Percentiles rank a stretch among this genome's conserved stretches.
Conservation (phyloP, 2,329 filamentous ascomycete genomes). For the Juglanconis juglandina region DNA sequence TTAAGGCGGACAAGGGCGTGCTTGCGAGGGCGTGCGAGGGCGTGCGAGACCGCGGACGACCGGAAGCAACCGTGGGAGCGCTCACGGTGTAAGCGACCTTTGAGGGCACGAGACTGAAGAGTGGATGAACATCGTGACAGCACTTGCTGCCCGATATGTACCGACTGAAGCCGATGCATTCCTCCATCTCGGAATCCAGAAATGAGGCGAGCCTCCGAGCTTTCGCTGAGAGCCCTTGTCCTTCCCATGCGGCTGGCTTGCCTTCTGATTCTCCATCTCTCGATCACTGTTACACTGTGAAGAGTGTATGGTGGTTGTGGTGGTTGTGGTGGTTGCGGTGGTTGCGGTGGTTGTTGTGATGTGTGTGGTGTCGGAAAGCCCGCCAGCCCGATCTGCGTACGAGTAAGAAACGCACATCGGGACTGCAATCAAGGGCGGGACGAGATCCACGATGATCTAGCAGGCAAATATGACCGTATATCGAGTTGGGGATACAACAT, state of each 20-base stretch:
- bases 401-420: neutral
- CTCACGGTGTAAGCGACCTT: neutral
- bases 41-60: slow-evolving; percentile 10
- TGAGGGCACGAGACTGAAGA: neutral
- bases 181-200: neutral
- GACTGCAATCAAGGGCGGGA: slow-evolving; percentile 19
- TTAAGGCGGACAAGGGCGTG: neutral
- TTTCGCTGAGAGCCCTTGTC: too few species aligned
- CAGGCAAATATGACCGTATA: slow-evolving; percentile 60
- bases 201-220: too few species aligned
- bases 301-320: neutral
- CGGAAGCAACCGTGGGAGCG: neutral
- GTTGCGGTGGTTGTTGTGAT: neutral
- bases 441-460: slow-evolving; percentile 41
- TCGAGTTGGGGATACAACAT: slow-evolving; percentile 46
- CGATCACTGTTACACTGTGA: neutral
- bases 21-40: neutral
- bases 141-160: neutral
- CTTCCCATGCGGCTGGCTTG: too few species aligned
- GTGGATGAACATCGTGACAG: neutral
- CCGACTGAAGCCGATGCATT: neutral
- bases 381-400: slow-evolving; percentile 12
- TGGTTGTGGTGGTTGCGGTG: neutral
- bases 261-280: too few species aligned
- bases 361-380: slow-evolving; percentile 11